phyloP scores from a whole-genome alignment of 1,284 basidiomycete species.

The Ustilago hordei region DNA sequence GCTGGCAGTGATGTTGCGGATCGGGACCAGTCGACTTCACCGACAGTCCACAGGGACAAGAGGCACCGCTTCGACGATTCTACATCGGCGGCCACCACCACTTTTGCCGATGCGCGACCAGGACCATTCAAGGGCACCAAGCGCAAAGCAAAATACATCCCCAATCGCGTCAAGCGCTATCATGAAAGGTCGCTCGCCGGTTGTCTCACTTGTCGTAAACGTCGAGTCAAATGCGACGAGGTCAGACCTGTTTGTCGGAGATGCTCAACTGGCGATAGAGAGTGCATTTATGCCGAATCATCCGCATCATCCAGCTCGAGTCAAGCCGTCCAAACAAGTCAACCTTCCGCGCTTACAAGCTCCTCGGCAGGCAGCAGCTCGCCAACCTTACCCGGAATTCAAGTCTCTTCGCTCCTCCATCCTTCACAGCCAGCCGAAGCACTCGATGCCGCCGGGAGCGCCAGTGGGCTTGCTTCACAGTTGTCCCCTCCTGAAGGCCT shows the following conservation, averaged over 20 bases:
- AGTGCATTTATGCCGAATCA: constrained; percentile 36
- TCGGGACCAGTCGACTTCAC: constrained; percentile 1
- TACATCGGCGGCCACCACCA: not conserved
- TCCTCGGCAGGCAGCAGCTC: not conserved
- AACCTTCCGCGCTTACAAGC: not conserved
- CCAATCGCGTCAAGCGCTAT: constrained; percentile 46
- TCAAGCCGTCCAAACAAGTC: not conserved
- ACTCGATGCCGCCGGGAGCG: not conserved
- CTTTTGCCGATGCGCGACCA: not conserved
- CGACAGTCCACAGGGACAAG: not conserved
- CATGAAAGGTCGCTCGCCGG: constrained; percentile 45
- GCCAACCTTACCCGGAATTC: constrained; percentile 16
- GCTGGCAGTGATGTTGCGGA: not conserved
- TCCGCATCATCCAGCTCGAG: not conserved
- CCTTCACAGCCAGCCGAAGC: constrained; percentile 10
- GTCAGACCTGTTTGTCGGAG: constrained; percentile 35
- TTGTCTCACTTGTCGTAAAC: constrained; percentile 45
- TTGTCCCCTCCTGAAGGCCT: constrained; percentile 16
- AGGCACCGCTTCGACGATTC: constrained; percentile 7
- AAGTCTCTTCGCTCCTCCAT: constrained; percentile 36
- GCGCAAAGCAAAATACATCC: constrained; percentile 47
- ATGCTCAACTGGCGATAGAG: constrained; percentile 41
- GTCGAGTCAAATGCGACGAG: constrained; percentile 50
- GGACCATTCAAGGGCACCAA: constrained; percentile 39
- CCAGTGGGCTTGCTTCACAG: not conserved